Evolutionary conservation across 192 early-diverging fungal genomes (phyloP).

Genomic region (Lunasporangiospora selenospora): DNA sequence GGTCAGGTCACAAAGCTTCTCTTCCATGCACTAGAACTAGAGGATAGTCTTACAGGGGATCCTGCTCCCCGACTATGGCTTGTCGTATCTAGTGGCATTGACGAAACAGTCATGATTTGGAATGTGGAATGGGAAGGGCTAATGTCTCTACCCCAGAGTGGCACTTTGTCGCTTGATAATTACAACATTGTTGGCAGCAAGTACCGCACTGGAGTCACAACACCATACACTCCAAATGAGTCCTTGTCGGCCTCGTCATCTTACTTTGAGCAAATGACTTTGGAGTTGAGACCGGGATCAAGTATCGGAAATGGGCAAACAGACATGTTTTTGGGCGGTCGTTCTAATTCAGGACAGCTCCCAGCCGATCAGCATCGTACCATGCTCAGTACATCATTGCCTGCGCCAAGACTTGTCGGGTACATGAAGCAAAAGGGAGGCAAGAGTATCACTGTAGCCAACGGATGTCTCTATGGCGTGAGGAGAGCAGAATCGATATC

Average conservation of each 20-base stretch:
- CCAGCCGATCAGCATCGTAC: too few species aligned
- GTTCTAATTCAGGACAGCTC: too few species aligned
- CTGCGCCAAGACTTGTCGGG: constrained; percentile 39
- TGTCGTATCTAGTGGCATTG: constrained; percentile 28
- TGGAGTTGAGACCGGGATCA: too few species aligned
- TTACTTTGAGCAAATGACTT: too few species aligned
- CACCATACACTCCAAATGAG: too few species aligned
- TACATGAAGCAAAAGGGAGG: constrained; percentile 40
- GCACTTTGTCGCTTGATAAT: too few species aligned
- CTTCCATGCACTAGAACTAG: constrained; percentile 41
- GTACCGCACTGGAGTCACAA: too few species aligned
- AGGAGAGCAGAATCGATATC: constrained; percentile 18
- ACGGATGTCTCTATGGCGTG: constrained; percentile 32
- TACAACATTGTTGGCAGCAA: too few species aligned
- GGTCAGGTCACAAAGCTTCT: constrained; percentile 29
- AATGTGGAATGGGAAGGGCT: constrained; percentile 43
- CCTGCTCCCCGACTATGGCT: constrained; percentile 43
- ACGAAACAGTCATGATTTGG: constrained; percentile 48
- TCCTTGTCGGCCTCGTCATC: too few species aligned
- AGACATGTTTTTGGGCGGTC: too few species aligned
- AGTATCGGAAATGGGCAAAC: too few species aligned
- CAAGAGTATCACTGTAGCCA: constrained; percentile 32
- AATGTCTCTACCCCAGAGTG: constrained; percentile 12
- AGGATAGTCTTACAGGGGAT: constrained; percentile 39
- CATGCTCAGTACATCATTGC: constrained; percentile 29